phyloP scores from a whole-genome alignment of 192 early-diverging fungal genomes.

The Backusella liffmaniae region DNA sequence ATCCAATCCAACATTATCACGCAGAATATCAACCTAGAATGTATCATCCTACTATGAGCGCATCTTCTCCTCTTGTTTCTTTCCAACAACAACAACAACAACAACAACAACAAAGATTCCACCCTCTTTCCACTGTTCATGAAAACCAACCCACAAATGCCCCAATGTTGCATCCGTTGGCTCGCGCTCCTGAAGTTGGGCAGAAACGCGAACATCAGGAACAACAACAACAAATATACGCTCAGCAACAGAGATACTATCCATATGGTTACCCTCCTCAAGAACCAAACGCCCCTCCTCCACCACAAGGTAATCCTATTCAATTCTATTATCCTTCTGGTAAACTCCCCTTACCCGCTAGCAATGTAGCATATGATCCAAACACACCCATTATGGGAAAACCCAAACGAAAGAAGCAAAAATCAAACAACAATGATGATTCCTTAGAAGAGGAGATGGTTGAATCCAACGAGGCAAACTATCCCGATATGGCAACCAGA shows the following conservation, averaged over 20 bases:
- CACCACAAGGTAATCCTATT: not conserved
- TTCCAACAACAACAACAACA: not conserved
- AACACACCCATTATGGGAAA: not conserved
- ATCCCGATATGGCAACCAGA: constrained; percentile 27
- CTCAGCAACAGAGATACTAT: not conserved
- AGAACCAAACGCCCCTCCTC: not conserved
- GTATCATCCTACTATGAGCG: constrained; percentile 12
- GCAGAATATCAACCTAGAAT: constrained; percentile 10
- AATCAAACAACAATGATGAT: not conserved
- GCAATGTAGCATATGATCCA: not conserved
- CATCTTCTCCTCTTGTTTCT: not conserved
- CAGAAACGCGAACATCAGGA: constrained; percentile 19
- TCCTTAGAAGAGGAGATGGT: constrained; percentile 1
- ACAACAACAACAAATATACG: constrained; percentile 4
- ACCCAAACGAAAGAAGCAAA: constrained; percentile 16
- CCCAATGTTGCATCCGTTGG: constrained; percentile 20
- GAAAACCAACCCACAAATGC: not conserved
- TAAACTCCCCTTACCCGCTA: constrained; percentile 15
- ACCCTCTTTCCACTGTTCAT: not conserved
- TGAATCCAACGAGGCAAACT: constrained; percentile 17
- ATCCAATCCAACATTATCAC: constrained; percentile 6
- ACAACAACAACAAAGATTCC: constrained; percentile 10
- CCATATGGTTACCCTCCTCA: not conserved
- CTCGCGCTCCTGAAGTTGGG: constrained; percentile 3
- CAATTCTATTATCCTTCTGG: constrained; percentile 14